phyloP scores from a whole-genome alignment of 352 stramenopile genomes.

The Phytophthora cajani region DNA sequence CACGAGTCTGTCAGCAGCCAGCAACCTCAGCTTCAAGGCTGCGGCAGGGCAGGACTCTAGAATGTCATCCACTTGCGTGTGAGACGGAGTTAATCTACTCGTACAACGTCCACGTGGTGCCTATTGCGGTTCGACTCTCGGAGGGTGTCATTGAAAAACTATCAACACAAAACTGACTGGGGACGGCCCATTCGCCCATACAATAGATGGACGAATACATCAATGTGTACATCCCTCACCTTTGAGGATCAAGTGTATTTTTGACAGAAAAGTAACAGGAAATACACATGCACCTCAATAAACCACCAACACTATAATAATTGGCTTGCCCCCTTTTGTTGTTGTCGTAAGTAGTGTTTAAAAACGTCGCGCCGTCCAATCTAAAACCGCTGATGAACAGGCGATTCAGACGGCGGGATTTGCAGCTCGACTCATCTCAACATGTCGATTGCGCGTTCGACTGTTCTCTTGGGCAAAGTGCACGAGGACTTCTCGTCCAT shows the following conservation, averaged over 20 bases:
- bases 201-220: neutral
- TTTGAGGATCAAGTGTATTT: too few species aligned
- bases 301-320: too few species aligned
- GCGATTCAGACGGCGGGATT: neutral
- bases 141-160: too few species aligned
- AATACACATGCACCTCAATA: too few species aligned
- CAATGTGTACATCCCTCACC: neutral
- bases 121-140: neutral
- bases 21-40: neutral
- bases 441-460: slow-evolving; percentile 4
- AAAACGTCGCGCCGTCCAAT: too few species aligned
- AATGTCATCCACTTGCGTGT: neutral
- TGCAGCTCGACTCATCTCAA: slow-evolving; percentile 9
- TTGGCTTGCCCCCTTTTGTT: too few species aligned
- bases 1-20: neutral
- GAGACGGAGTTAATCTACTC: neutral
- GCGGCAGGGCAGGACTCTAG: neutral
- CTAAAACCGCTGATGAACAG: too few species aligned
- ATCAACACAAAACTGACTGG: too few species aligned
- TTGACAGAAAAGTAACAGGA: too few species aligned
- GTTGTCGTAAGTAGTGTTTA: too few species aligned
- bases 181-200: too few species aligned
- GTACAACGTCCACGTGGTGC: neutral
- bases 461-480: slow-evolving; percentile 8
- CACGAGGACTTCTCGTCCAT: neutral